Conservation (phyloP, 169 alveolate genomes). For the Eimeria necatrix region DNA sequence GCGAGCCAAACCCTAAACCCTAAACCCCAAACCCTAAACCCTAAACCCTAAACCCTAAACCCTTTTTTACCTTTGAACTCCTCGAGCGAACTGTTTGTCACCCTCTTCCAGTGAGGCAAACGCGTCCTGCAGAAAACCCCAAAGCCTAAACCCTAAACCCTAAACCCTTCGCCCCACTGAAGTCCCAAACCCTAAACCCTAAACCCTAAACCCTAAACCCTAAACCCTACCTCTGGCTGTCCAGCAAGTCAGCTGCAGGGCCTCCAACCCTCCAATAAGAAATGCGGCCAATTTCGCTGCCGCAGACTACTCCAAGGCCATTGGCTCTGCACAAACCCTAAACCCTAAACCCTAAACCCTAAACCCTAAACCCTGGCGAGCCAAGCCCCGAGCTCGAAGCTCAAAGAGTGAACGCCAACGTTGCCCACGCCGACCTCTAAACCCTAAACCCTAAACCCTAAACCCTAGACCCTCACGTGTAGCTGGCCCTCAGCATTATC, state of each 20-base stretch:
- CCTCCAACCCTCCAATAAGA: constrained; percentile 64
- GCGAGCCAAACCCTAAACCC: neutral
- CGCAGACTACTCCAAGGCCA: constrained; percentile 64
- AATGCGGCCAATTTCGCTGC: constrained; percentile 72
- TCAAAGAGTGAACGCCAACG: neutral
- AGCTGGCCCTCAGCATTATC: constrained; percentile 66
- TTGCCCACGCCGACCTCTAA: neutral
- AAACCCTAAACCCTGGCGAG: constrained; percentile 9
- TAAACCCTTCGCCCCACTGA: no score
- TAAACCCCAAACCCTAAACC: constrained; percentile 50
- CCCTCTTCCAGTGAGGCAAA: constrained; percentile 1
- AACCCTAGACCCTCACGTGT: constrained; percentile 42
- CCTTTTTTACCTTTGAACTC: constrained; percentile 20
- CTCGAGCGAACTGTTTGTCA: constrained; percentile 9
- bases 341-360: constrained; percentile 39
- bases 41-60: no score
- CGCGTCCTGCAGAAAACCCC: constrained; percentile 24
- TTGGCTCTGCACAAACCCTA: constrained; percentile 32
- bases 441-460: constrained; percentile 16
- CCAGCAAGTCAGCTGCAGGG: neutral
- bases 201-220: constrained; percentile 33
- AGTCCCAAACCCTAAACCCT: neutral
- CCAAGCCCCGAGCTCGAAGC: constrained; percentile 10
- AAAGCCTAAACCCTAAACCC: constrained; percentile 40
- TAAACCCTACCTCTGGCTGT: neutral